Conservation (phyloP, 306 rosid genomes). For the Medicago arabica region DNA sequence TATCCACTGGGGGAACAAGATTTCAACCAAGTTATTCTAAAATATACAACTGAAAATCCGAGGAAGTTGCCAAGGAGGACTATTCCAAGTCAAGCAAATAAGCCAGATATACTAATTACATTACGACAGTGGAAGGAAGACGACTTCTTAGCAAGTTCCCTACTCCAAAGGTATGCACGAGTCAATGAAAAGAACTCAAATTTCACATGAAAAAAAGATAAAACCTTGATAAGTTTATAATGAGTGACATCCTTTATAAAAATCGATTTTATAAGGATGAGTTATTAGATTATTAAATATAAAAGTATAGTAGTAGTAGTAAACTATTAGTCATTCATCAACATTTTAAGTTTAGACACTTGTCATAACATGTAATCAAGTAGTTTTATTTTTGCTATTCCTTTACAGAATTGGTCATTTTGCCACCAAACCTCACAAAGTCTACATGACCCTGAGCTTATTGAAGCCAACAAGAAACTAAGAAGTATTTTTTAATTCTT, state of each 20-base stretch:
- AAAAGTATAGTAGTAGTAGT: too few relatives aligned
- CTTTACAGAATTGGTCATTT: conserved; percentile 16
- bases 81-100: conserved; percentile 39
- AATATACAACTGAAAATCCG: background rate
- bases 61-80: conserved; percentile 17
- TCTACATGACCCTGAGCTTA: conserved; percentile 26
- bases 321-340: background rate
- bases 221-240: too few relatives aligned
- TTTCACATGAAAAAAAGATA: too few relatives aligned
- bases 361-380: background rate
- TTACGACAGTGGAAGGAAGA: background rate
- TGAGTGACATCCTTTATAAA: too few relatives aligned
- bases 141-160: background rate
- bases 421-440: conserved; percentile 18
- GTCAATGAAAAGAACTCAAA: background rate
- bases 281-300: too few relatives aligned
- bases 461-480: conserved; percentile 33
- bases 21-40: background rate
- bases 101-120: conserved; percentile 1
- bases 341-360: conserved; percentile 6
- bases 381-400: background rate
- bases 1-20: background rate
- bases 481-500: conserved; percentile 21
- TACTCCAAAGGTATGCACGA: background rate
- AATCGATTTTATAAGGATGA: too few relatives aligned